Conservation (phyloP, 2,329 filamentous ascomycete genomes). For the Botrytis byssoidea region DNA sequence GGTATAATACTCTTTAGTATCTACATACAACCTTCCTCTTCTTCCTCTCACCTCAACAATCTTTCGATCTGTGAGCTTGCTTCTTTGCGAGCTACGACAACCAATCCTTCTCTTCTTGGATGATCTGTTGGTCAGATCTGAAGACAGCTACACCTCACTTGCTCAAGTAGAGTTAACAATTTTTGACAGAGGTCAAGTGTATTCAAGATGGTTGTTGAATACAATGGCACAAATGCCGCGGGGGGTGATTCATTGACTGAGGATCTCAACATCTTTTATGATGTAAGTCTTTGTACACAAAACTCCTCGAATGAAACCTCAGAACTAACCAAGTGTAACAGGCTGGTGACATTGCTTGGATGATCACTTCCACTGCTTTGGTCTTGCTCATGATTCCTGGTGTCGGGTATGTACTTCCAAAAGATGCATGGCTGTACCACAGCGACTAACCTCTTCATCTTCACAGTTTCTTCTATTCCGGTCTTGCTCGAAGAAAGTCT, state of each 20-base stretch:
- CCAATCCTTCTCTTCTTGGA: neutral
- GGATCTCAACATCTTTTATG: slow-evolving; percentile 83
- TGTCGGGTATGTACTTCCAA: slow-evolving; percentile 59
- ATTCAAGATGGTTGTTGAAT: slow-evolving; percentile 40
- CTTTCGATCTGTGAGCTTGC: slow-evolving; percentile 11
- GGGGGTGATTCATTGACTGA: slow-evolving; percentile 60
- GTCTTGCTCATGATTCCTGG: slow-evolving; percentile 92
- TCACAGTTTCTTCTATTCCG: slow-evolving; percentile 79
- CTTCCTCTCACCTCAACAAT: neutral
- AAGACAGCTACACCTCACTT: neutral
- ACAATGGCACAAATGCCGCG: slow-evolving; percentile 55
- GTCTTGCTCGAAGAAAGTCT: slow-evolving; percentile 83
- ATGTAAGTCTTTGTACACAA: slow-evolving; percentile 48
- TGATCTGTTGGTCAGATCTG: neutral
- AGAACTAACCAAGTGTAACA: slow-evolving; percentile 53
- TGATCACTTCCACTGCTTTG: slow-evolving; percentile 76
- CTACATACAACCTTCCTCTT: neutral
- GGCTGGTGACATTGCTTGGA: slow-evolving; percentile 82
- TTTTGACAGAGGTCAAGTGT: neutral
- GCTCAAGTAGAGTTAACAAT: neutral
- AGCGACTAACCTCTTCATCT: slow-evolving; percentile 26
- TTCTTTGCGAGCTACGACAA: neutral
- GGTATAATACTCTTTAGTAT: neutral
- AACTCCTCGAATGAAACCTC: slow-evolving; percentile 28
- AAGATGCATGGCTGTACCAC: slow-evolving; percentile 21